Evolutionary conservation across 1,284 basidiomycete species (phyloP), one percentile per base, ranked within the genome.

Genomic region (Microbotryum scabiosae): DNA sequence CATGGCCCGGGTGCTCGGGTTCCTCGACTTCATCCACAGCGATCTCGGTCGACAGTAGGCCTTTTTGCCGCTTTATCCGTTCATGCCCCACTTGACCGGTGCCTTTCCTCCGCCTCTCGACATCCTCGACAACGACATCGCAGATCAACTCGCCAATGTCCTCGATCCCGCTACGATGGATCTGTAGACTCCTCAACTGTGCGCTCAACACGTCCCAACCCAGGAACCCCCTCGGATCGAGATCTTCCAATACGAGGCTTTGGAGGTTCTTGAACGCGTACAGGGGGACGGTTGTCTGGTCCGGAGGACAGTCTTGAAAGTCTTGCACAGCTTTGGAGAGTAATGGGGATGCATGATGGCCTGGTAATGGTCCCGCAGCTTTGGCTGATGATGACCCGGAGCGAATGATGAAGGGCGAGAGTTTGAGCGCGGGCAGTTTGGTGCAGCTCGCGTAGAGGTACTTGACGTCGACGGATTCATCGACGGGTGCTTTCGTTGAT

Each of bases 381-480:
- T 82, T 80, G 59, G 77, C 78, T 62, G 85, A 77, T n/a, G 78
- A 77, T 45, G 41, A 23, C 43, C 60, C 49, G 26, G 52, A 28
- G 16, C 36, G 36, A 41, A 12, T 41, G 36, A 41, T 41, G 57
- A 62, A 65, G 2, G 73, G 73, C 2, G 67, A 67, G 32, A 76
- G 62, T 14, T 69, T 60, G 51, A 94, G 78, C 2, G 88, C 84
- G 20, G 90, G 89, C 0, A 93, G 78, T 76, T 88, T 90, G 36
- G 88, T 93, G 76, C 92, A 88, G 71, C 84, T 82, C 72, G 88
- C 88, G 76, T 85, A 93, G 68, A 93, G 80, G 76, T 85, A 90
- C 73, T 85, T 89, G 75, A 92, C 82, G 70, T 90, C 65, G 26
- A 52, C 62, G 10, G 67, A 85, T 4, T 80, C 73, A 63, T 90